Percentiles rank a stretch among this genome's conserved stretches.
Conservation (phyloP, 139 green algal species). For the Picochlorum sp. region DNA sequence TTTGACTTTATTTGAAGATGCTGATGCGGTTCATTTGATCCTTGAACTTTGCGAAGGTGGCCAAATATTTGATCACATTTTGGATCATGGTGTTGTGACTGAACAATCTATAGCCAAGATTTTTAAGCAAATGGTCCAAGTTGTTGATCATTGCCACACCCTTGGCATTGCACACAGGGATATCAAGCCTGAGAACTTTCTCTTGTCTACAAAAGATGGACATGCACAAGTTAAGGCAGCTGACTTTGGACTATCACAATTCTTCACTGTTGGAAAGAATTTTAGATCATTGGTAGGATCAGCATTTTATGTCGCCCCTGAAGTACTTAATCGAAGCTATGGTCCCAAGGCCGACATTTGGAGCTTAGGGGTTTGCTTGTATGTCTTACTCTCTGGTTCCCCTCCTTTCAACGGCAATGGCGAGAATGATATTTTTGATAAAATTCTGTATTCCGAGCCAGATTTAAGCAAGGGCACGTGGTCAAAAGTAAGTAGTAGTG, state of each 20-base stretch:
- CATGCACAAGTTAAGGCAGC: slow-evolving; percentile 37
- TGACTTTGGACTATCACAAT: slow-evolving; percentile 75
- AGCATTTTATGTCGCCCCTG: slow-evolving; percentile 69
- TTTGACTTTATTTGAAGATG: slow-evolving; percentile 30
- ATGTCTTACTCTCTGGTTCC: slow-evolving; percentile 80
- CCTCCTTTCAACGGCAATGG: slow-evolving; percentile 82
- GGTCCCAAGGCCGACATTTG: slow-evolving; percentile 62
- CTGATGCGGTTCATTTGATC: slow-evolving; percentile 23
- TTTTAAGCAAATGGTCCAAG: slow-evolving; percentile 21
- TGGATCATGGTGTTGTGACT: slow-evolving; percentile 4
- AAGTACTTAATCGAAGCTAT: slow-evolving; percentile 60
- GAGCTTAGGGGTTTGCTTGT: slow-evolving; percentile 80
- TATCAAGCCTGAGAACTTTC: slow-evolving; percentile 78
- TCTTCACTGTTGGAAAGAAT: slow-evolving; percentile 36
- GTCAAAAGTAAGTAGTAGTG: slow-evolving; percentile 14
- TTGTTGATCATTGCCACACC: slow-evolving; percentile 26
- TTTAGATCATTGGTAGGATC: slow-evolving; percentile 17
- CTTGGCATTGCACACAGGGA: slow-evolving; percentile 37
- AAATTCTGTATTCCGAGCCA: slow-evolving; percentile 33
- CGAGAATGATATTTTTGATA: slow-evolving; percentile 56
- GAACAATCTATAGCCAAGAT: slow-evolving; percentile 18
- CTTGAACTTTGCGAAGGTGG: slow-evolving; percentile 38
- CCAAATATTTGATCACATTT: slow-evolving; percentile 31
- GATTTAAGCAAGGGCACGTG: slow-evolving; percentile 31
- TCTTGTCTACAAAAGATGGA: slow-evolving; percentile 30